A percentile compares a stretch with the other conserved stretches of the same genome.
Conservation (phyloP, 2,329 filamentous ascomycete species). For the Cytospora paraplurivora region DNA sequence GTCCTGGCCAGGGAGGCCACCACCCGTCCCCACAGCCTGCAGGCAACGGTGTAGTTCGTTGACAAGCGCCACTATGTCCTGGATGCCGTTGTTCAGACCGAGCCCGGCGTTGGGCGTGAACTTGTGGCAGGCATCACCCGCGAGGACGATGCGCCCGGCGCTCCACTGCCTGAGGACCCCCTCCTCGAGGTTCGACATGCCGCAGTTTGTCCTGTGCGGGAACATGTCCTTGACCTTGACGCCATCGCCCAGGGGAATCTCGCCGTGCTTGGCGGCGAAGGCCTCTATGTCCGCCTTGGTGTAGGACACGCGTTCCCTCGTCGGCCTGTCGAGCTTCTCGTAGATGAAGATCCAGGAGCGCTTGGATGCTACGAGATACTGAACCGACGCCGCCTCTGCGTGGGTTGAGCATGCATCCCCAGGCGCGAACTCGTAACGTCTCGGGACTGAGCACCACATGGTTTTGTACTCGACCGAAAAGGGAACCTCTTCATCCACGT, state of each 20-base stretch:
- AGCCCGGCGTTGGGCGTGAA: conserved; percentile 41
- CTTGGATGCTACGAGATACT: conserved; percentile 37
- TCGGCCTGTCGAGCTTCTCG: conserved; percentile 36
- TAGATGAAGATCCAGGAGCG: conserved; percentile 40
- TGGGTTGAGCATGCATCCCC: conserved; percentile 39
- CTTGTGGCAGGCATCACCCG: conserved; percentile 43
- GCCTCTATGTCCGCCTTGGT: conserved; percentile 34
- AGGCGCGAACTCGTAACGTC: conserved; percentile 23
- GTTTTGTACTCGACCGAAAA: conserved; percentile 38
- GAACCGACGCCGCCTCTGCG: conserved; percentile 32
- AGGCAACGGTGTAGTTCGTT: conserved; percentile 34
- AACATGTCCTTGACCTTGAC: conserved; percentile 39
- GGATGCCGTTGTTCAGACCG: conserved; percentile 41
- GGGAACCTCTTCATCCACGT: conserved; percentile 34
- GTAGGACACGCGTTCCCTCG: conserved; percentile 34
- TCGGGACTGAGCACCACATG: conserved; percentile 41
- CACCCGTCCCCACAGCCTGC: background rate
- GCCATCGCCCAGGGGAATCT: conserved; percentile 33
- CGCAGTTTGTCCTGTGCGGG: conserved; percentile 31
- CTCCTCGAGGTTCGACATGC: conserved; percentile 41
- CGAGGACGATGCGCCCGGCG: conserved; percentile 40
- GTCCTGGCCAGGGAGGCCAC: background rate
- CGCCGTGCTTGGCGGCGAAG: conserved; percentile 35
- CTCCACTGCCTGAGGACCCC: conserved; percentile 42
- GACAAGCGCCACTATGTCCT: conserved; percentile 37